Conservation (phyloP, 108 stramenopile species). For the Nitzschia sp. region DNA sequence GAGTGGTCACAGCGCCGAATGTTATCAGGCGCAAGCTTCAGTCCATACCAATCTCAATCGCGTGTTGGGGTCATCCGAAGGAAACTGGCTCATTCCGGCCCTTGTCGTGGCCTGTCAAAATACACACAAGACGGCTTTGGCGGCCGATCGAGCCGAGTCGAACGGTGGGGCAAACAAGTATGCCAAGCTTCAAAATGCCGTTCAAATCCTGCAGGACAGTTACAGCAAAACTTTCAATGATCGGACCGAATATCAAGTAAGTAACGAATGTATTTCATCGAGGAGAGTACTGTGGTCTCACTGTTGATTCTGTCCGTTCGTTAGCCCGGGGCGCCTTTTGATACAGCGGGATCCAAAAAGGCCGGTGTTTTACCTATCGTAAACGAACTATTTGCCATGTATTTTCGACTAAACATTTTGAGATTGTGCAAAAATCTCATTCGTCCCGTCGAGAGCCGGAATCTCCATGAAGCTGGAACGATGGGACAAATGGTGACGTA, state of each 20-base stretch:
- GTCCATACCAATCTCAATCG: conserved; percentile 74
- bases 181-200: conserved; percentile 75
- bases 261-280: too few species aligned
- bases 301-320: not conserved
- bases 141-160: conserved; percentile 53
- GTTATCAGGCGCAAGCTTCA: conserved; percentile 63
- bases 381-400: conserved; percentile 91
- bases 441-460: conserved; percentile 74
- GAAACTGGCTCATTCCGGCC: conserved; percentile 87
- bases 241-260: conserved; percentile 64
- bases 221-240: conserved; percentile 87
- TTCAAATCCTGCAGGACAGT: conserved; percentile 74
- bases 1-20: conserved; percentile 54
- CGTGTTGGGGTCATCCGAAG: conserved; percentile 63
- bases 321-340: conserved; percentile 25
- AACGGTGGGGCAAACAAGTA: conserved; percentile 27
- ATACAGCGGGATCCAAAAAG: conserved; percentile 77
- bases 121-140: conserved; percentile 64
- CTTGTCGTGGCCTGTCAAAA: conserved; percentile 72
- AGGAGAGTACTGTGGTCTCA: too few species aligned
- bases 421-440: conserved; percentile 91
- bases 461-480: conserved; percentile 66
- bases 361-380: conserved; percentile 85
- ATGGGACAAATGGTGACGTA: conserved; percentile 93
- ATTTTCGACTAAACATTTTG: conserved; percentile 92